Conservation (phyloP, 2,329 filamentous ascomycete genomes). For the Epichloe coenophiala region DNA sequence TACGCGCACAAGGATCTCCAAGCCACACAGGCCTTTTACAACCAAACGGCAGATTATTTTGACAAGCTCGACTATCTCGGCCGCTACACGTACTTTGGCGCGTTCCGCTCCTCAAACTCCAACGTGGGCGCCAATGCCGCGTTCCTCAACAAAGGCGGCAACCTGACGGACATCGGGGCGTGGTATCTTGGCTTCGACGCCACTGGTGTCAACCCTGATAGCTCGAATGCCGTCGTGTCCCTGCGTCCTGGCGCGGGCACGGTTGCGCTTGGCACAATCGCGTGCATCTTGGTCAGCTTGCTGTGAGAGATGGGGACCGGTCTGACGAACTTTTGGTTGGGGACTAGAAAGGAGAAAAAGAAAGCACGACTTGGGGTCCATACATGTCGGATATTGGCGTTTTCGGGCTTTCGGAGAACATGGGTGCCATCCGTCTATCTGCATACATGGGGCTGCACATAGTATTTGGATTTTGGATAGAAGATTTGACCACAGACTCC, state of each 20-base stretch:
- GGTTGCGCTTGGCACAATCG: slow-evolving; percentile 1
- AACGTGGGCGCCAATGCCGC: slow-evolving; percentile 63
- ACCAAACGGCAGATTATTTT: slow-evolving; percentile 50
- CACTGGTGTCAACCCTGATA: slow-evolving; percentile 29
- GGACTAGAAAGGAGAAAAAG: too few species aligned
- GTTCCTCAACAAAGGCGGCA: slow-evolving; percentile 54
- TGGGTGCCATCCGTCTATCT: too few species aligned
- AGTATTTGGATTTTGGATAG: too few species aligned
- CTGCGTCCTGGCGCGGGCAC: neutral
- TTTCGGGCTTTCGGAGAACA: too few species aligned
- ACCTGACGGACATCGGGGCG: slow-evolving; percentile 61
- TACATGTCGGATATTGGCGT: too few species aligned
- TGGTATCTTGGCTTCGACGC: slow-evolving; percentile 56
- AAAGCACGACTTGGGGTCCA: too few species aligned
- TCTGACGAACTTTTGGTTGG: too few species aligned
- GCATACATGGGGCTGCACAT: too few species aligned
- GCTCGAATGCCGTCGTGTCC: slow-evolving; percentile 4
- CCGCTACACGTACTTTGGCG: slow-evolving; percentile 63
- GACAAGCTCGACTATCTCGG: slow-evolving; percentile 43
- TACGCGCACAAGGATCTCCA: slow-evolving; percentile 40
- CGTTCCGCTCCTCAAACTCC: slow-evolving; percentile 54
- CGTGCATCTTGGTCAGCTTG: slow-evolving; percentile 1
- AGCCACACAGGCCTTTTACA: slow-evolving; percentile 53
- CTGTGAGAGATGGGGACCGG: neutral
- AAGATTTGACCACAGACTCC: too few species aligned